Base-by-base conservation (phyloP, 345 rosid genomes). In the Physaria fendleri region DNA sequence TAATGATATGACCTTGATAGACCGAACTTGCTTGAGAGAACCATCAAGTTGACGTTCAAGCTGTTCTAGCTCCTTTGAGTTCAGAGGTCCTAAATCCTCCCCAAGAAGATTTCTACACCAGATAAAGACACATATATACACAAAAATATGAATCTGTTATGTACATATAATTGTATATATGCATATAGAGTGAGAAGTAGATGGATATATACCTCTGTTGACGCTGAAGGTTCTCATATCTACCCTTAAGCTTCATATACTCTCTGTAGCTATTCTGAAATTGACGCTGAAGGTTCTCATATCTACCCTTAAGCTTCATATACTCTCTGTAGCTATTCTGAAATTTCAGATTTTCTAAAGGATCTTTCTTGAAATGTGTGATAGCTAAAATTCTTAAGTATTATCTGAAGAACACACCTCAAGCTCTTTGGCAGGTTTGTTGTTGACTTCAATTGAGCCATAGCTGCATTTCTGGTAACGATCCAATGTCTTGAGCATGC, bases 401-500 rank as follows among this genome's bases (percentile, higher is more conserved):
- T 10, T 1, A 29, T 28, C 12, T 28, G 17, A 55, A 40, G 30
- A 49, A 38, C 20, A 38, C 20, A 85, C 98, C 94, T 93, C 96
- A 17, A 93, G 85, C 64, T 93, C 97, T 67, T 87, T 87, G 56
- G 79, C 77, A 56, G 99, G 97, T 68, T 75, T 93, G 64, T 68
- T 86, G 73, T 68, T 86, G 29, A 82, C 87, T 81, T 93, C 96
- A 43, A 87, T 82, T 6, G 90, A 72, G 10, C 90, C 95, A 72
- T 90, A 93, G 73, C 99, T 93, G 69, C 95, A 85, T 69, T 93
- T 93, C 65, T 90, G 95, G 73, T 93, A 89, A 80, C 95, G 77
- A 10, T 93, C 99, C 34, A 93, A 73, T 16, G 97, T 82, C 78
- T 77, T 87, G 76, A 81, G 87, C 95, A 93, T 93, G 94, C 99